phyloP scores from a whole-genome alignment of 2,329 filamentous ascomycete species.

The Capronia epimyces region DNA sequence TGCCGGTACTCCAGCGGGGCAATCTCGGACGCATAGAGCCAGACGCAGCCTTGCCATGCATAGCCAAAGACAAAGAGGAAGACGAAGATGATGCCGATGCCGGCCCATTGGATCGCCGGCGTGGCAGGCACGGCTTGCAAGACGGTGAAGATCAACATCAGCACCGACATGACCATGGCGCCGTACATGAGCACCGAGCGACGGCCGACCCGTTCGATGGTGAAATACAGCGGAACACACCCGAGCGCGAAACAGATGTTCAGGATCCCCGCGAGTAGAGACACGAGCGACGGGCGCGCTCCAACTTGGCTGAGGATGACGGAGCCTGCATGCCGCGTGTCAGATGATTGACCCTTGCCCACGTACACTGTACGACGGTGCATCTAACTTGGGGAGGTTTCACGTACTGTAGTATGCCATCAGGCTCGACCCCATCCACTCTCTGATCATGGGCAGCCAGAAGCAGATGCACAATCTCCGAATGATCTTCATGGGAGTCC shows the following conservation, averaged over 20 bases:
- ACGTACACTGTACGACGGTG: too few species aligned
- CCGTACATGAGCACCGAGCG: conserved; percentile 17
- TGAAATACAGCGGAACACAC: conserved; percentile 22
- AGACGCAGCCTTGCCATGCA: conserved; percentile 31
- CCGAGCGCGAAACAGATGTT: conserved; percentile 21
- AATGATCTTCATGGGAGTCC: conserved; percentile 17
- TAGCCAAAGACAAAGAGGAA: conserved; percentile 34
- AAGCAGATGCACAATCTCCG: conserved; percentile 20
- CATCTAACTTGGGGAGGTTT: too few species aligned
- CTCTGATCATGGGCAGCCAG: conserved; percentile 19
- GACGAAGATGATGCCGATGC: conserved; percentile 33
- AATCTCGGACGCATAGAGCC: conserved; percentile 34
- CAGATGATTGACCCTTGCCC: too few species aligned
- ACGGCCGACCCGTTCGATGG: conserved; percentile 20
- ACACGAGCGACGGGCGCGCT: conserved; percentile 11
- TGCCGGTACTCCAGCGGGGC: conserved; percentile 36
- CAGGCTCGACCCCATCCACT: conserved; percentile 16
- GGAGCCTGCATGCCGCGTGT: too few species aligned
- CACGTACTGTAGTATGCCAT: conserved; percentile 16
- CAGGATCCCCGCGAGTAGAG: conserved; percentile 15
- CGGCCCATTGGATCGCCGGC: conserved; percentile 28
- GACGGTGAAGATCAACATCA: conserved; percentile 20
- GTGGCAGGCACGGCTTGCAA: conserved; percentile 15
- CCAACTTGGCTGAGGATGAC: conserved; percentile 16
- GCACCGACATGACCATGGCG: conserved; percentile 14